phyloP scores from a whole-genome alignment of 345 rosid genomes.

The Salix brachista region DNA sequence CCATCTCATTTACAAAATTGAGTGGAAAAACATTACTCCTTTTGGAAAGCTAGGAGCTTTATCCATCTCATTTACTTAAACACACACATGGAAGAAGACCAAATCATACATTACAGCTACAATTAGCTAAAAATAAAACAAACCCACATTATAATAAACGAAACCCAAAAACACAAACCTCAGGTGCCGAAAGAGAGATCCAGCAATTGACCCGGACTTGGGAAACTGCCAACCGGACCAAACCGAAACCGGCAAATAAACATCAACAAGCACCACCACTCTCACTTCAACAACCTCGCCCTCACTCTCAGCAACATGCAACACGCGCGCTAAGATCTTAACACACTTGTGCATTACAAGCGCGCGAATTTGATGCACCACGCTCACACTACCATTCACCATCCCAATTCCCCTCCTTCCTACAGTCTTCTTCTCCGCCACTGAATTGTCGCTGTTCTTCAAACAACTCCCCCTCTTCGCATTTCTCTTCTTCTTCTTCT shows the following conservation, averaged over 20 bases:
- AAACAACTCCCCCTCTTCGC: too few relatives aligned
- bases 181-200: conserved; percentile 64
- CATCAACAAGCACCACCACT: conserved; percentile 70
- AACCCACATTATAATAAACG: not conserved
- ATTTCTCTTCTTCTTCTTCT: too few relatives aligned
- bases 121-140: too few relatives aligned
- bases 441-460: too few relatives aligned
- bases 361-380: conserved; percentile 59
- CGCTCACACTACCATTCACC: conserved; percentile 79
- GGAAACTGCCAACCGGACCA: conserved; percentile 94
- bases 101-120: too few relatives aligned
- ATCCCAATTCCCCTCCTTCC: conserved; percentile 42
- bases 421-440: conserved; percentile 14
- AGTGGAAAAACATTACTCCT: too few relatives aligned
- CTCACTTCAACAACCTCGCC: conserved; percentile 34
- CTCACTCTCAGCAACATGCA: conserved; percentile 34
- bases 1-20: too few relatives aligned
- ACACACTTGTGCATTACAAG: conserved; percentile 55
- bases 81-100: too few relatives aligned
- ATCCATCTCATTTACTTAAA: too few relatives aligned
- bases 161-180: conserved; percentile 37
- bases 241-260: conserved; percentile 53
- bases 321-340: conserved; percentile 42
- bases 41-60: too few relatives aligned
- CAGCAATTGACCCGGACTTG: conserved; percentile 48